phyloP scores from a whole-genome alignment of 345 rosid species.

The Euclidium syriacum region DNA sequence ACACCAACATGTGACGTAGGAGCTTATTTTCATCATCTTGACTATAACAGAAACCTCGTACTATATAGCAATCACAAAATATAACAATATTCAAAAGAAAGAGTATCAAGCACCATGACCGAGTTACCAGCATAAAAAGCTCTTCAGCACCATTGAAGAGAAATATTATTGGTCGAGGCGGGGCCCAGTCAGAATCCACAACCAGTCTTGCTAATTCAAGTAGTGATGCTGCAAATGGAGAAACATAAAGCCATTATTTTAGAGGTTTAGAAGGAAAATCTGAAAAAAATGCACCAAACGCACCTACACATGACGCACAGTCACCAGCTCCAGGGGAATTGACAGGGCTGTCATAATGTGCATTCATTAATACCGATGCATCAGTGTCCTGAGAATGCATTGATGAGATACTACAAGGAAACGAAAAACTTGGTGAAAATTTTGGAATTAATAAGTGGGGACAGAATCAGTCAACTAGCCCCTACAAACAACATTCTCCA shows the following conservation, averaged over 20 bases:
- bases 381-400: conserved; percentile 54
- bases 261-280: neutral
- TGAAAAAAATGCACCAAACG: conserved; percentile 20
- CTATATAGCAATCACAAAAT: conserved; percentile 7
- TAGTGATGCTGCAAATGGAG: conserved; percentile 63
- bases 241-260: conserved; percentile 10
- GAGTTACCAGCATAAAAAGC: conserved; percentile 76
- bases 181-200: conserved; percentile 80
- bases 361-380: conserved; percentile 83
- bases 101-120: neutral
- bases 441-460: conserved; percentile 17
- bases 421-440: neutral
- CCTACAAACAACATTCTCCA: neutral
- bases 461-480: conserved; percentile 9
- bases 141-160: conserved; percentile 97
- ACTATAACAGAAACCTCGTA: conserved; percentile 1
- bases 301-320: conserved; percentile 96
- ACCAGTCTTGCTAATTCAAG: conserved; percentile 84
- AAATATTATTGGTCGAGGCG: conserved; percentile 80
- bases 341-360: conserved; percentile 88
- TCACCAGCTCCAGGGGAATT: conserved; percentile 98
- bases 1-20: neutral
- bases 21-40: conserved; percentile 7
- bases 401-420: conserved; percentile 65
- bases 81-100: neutral